Evolutionary conservation across 2,329 filamentous ascomycete genomes (phyloP).

Genomic region (Alternaria infectoria): DNA sequence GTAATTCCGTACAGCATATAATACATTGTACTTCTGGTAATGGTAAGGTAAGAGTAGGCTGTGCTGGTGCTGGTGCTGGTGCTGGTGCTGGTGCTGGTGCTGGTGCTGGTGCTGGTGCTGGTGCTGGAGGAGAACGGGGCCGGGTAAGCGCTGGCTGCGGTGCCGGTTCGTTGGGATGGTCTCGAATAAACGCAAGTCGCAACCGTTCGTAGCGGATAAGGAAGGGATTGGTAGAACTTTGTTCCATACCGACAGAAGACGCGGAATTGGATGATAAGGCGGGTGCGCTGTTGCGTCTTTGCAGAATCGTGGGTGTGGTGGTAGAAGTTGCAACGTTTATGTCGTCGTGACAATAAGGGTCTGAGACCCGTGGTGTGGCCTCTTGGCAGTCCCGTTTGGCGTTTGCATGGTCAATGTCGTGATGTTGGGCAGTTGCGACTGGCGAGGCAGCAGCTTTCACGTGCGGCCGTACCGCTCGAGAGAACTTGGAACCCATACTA

Average conservation of each 20-base stretch:
- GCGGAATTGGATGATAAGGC: not conserved
- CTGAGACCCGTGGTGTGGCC: not conserved
- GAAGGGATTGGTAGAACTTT: too few species aligned
- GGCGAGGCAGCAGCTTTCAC: conserved; percentile 24
- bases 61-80: not conserved
- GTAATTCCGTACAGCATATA: conserved; percentile 26
- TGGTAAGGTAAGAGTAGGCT: not conserved
- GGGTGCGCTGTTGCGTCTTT: conserved; percentile 25
- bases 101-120: not conserved
- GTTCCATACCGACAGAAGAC: too few species aligned
- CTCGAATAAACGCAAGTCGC: too few species aligned
- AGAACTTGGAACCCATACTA: conserved; percentile 38
- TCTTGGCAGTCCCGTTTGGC: conserved; percentile 15
- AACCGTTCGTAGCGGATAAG: too few species aligned
- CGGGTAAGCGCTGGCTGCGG: too few species aligned
- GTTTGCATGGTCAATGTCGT: conserved; percentile 19
- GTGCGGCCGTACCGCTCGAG: conserved; percentile 26
- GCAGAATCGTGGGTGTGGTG: not conserved
- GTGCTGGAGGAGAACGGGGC: too few species aligned
- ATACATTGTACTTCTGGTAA: conserved; percentile 23
- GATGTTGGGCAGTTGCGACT: conserved; percentile 15
- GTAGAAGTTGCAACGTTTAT: conserved; percentile 6
- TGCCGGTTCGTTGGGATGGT: too few species aligned
- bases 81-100: too few species aligned
- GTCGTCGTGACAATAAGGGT: conserved; percentile 13